Evolutionary conservation across 176 grass and related monocot species (phyloP).

Genomic region (barley (Hordeum vulgare)): DNA sequence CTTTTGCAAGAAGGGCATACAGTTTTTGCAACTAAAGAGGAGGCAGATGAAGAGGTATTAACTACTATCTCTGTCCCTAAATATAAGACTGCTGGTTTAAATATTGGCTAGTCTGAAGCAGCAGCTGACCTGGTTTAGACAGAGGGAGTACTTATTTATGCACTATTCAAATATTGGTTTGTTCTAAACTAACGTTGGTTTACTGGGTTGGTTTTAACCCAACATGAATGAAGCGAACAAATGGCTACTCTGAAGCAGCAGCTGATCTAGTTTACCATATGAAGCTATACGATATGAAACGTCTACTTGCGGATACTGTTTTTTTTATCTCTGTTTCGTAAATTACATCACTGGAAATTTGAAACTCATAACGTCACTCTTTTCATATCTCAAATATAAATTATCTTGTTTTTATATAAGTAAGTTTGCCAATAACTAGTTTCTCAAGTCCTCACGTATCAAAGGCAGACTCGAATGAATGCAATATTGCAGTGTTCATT

Average conservation of each 20-base stretch:
- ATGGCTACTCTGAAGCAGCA: background rate
- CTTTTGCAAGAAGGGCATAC: constrained; percentile 98
- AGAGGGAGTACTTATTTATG: background rate
- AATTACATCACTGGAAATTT: background rate
- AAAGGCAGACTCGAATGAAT: background rate
- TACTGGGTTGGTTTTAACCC: background rate
- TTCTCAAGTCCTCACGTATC: background rate
- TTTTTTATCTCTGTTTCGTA: background rate
- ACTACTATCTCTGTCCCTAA: background rate
- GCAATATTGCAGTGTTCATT: background rate
- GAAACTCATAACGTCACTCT: background rate
- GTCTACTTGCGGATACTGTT: background rate
- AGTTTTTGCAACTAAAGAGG: constrained; percentile 86
- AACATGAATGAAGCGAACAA: background rate
- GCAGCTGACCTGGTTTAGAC: no score
- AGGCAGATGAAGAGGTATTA: constrained; percentile 83
- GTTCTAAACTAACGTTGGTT: background rate
- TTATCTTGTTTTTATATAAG: background rate
- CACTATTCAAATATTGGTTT: background rate
- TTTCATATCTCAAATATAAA: background rate
- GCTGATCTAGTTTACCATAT: background rate
- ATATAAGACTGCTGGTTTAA: no score
- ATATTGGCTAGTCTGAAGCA: no score
- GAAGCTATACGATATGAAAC: background rate
- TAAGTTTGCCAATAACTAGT: background rate